Percentiles rank a stretch among this genome's conserved stretches.
phyloP scores from a whole-genome alignment of 1,284 basidiomycete species.

The Malassezia sp. region DNA sequence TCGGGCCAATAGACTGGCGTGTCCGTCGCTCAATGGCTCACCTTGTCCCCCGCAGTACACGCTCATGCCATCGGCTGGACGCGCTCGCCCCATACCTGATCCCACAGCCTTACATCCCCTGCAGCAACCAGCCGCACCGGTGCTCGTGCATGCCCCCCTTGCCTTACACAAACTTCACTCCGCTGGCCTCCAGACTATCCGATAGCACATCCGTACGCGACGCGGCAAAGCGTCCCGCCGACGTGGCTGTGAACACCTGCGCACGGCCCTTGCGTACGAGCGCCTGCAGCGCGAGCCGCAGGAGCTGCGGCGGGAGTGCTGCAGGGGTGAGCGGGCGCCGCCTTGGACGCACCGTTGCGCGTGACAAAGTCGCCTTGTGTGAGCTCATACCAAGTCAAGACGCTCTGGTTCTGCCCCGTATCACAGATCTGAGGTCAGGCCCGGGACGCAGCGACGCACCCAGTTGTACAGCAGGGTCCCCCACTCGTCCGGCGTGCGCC shows the following conservation, averaged over 20 bases:
- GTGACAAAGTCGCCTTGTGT: slow-evolving; percentile 50
- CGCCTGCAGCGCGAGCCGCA: slow-evolving; percentile 3
- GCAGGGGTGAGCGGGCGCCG: too few species aligned
- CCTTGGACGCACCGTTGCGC: too few species aligned
- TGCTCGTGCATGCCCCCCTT: slow-evolving; percentile 15
- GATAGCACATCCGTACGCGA: too few species aligned
- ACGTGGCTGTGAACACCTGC: slow-evolving; percentile 8
- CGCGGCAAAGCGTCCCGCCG: too few species aligned
- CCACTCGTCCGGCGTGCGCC: slow-evolving; percentile 53
- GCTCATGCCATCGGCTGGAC: too few species aligned
- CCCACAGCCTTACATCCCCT: too few species aligned
- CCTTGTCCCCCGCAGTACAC: too few species aligned
- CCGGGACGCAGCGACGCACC: slow-evolving; percentile 36
- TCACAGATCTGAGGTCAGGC: slow-evolving; percentile 47
- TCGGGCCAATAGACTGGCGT: too few species aligned
- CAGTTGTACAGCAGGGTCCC: slow-evolving; percentile 51
- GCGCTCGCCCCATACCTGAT: too few species aligned
- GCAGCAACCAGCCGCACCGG: slow-evolving; percentile 11
- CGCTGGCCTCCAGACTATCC: too few species aligned
- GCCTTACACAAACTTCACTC: slow-evolving; percentile 18
- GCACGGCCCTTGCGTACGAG: slow-evolving; percentile 7
- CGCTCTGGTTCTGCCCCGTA: slow-evolving; percentile 50
- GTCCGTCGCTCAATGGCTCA: too few species aligned
- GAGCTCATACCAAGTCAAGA: slow-evolving; percentile 54
- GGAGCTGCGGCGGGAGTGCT: slow-evolving; percentile 24